Conservation (phyloP, 192 early-diverging fungal species). For the Obelidium mucronatum region DNA sequence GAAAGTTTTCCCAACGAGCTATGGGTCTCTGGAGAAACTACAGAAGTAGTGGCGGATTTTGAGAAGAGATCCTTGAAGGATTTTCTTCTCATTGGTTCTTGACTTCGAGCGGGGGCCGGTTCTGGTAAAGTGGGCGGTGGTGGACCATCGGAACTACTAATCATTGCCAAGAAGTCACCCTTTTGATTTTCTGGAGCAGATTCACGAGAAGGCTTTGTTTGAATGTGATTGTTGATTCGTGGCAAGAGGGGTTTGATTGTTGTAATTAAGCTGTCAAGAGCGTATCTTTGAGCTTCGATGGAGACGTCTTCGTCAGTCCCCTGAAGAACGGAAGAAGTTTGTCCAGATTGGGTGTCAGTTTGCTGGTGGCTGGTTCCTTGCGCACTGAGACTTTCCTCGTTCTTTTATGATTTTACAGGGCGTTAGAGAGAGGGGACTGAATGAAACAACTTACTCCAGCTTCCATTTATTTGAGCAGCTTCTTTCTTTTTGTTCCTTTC, state of each 20-base stretch:
- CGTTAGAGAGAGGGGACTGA: no score
- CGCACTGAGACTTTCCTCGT: no score
- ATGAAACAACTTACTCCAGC: no score
- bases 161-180: neutral
- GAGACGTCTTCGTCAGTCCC: neutral
- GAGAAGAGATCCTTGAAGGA: conserved; percentile 2
- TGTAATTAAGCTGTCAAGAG: conserved; percentile 21
- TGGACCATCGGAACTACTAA: no score
- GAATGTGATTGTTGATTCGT: conserved; percentile 12
- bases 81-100: neutral
- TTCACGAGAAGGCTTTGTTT: no score
- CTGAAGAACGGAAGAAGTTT: no score
- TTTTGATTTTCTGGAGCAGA: neutral
- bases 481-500: no score
- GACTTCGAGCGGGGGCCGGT: neutral
- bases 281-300: neutral
- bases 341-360: no score
- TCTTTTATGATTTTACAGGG: no score
- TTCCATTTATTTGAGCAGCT: no score
- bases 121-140: neutral
- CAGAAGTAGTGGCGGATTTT: neutral
- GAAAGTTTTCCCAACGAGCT: neutral
- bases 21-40: neutral
- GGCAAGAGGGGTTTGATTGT: conserved; percentile 21
- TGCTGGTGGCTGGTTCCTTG: no score